Conservation (phyloP, 148 eudicot species). For the Hydrangea macrophylla region DNA sequence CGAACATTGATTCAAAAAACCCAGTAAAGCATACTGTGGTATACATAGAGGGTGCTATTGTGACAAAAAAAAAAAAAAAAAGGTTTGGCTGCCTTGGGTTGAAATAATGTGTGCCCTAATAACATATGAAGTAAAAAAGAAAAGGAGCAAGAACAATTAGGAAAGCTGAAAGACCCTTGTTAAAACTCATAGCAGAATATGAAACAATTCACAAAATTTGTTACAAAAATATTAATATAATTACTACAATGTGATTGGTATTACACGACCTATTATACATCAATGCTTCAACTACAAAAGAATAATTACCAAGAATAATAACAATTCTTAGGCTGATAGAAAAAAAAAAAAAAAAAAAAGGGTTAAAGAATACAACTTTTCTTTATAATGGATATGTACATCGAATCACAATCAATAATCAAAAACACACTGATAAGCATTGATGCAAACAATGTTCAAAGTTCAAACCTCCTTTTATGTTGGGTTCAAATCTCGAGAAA, state of each 20-base stretch:
- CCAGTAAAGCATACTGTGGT: too few species aligned
- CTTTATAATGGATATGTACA: conserved; percentile 42
- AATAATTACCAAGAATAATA: background rate
- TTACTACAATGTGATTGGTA: background rate
- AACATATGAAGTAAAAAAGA: background rate
- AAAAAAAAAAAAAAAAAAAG: background rate
- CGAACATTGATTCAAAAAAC: too few species aligned
- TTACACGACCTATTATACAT: conserved; percentile 18
- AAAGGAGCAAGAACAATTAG: too few species aligned
- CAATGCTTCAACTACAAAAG: background rate
- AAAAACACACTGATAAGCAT: conserved; percentile 24
- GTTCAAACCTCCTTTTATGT: conserved; percentile 24
- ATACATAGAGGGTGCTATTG: too few species aligned
- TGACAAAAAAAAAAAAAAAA: too few species aligned
- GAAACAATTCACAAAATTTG: background rate
- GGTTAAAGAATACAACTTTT: background rate
- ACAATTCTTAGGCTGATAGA: conserved; percentile 1
- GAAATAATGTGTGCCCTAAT: too few species aligned
- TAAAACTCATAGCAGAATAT: background rate
- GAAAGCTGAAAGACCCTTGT: too few species aligned
- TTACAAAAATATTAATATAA: background rate
- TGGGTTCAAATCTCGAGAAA: conserved; percentile 64
- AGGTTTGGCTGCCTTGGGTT: too few species aligned
- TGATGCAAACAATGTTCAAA: conserved; percentile 19
- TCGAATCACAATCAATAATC: conserved; percentile 30